A percentile compares a stretch with the other conserved stretches of the same genome.
Conservation (phyloP, 805 yeast species). For the Candida dendrica region DNA sequence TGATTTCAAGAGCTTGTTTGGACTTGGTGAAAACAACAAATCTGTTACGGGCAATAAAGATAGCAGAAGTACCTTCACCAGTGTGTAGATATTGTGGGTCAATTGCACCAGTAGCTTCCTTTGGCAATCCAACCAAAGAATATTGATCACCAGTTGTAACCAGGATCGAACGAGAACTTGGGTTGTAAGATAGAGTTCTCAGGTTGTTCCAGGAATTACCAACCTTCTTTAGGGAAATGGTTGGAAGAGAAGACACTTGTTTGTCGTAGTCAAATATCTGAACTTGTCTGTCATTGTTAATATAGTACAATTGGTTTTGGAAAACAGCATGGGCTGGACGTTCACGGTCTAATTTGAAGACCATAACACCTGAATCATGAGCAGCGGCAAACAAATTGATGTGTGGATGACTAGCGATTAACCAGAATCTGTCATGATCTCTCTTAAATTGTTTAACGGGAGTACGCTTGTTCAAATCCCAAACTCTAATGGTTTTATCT, state of each 20-base stretch:
- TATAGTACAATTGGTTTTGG: conserved; percentile 69
- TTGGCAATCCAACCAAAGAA: conserved; percentile 72
- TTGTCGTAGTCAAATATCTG: conserved; percentile 67
- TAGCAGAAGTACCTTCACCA: conserved; percentile 80
- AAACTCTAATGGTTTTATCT: conserved; percentile 91
- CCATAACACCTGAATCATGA: conserved; percentile 97
- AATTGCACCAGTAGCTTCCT: conserved; percentile 86
- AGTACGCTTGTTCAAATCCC: conserved; percentile 93
- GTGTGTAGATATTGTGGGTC: conserved; percentile 77
- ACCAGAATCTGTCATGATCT: conserved; percentile 93
- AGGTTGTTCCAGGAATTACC: conserved; percentile 85
- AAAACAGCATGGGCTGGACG: conserved; percentile 80
- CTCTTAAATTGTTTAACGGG: conserved; percentile 92
- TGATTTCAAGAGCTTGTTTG: conserved; percentile 65
- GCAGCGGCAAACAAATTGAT: conserved; percentile 93
- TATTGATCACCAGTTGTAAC: conserved; percentile 74
- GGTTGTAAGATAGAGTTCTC: conserved; percentile 82
- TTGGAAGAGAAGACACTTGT: conserved; percentile 64
- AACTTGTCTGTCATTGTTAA: conserved; percentile 80
- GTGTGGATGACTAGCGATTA: conserved; percentile 79
- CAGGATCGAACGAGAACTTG: conserved; percentile 81
- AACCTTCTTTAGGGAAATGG: conserved; percentile 74
- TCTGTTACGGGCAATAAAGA: conserved; percentile 91
- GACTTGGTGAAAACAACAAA: conserved; percentile 72
- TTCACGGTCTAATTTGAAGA: conserved; percentile 94